A percentile compares a stretch with the other conserved stretches of the same genome.
phyloP scores from a whole-genome alignment of 257 asterid species.

The Lycium ferocissimum region DNA sequence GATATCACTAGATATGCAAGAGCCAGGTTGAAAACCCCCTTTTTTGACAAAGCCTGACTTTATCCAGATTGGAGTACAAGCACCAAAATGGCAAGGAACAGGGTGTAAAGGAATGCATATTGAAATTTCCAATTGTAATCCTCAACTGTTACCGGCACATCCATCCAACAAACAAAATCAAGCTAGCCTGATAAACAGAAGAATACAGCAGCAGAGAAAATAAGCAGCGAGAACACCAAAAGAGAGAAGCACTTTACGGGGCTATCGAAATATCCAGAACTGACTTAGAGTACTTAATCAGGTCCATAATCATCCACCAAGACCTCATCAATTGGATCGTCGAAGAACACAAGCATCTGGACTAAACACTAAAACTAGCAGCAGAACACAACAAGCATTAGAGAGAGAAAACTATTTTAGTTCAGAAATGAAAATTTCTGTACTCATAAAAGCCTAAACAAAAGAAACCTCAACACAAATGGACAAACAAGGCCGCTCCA shows the following conservation, averaged over 20 bases:
- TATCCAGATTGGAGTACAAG: not conserved
- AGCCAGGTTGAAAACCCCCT: not conserved
- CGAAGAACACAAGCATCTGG: not conserved
- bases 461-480: not conserved
- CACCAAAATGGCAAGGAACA: not conserved
- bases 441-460: too few species aligned
- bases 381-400: not conserved
- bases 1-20: not conserved
- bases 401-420: too few species aligned
- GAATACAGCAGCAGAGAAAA: not conserved
- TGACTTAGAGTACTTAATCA: not conserved
- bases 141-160: not conserved
- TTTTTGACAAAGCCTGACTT: not conserved
- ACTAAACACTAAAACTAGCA: not conserved
- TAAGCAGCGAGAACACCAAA: not conserved
- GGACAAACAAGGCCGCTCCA: not conserved
- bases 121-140: not conserved
- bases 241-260: not conserved
- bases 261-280: not conserved
- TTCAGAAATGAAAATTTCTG: too few species aligned
- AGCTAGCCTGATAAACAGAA: not conserved
- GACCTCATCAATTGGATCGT: too few species aligned
- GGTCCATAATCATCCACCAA: too few species aligned
- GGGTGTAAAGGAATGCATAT: not conserved
- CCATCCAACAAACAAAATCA: not conserved